phyloP scores from a whole-genome alignment of 2,329 filamentous ascomycete genomes.

The Epichloe coenophiala region DNA sequence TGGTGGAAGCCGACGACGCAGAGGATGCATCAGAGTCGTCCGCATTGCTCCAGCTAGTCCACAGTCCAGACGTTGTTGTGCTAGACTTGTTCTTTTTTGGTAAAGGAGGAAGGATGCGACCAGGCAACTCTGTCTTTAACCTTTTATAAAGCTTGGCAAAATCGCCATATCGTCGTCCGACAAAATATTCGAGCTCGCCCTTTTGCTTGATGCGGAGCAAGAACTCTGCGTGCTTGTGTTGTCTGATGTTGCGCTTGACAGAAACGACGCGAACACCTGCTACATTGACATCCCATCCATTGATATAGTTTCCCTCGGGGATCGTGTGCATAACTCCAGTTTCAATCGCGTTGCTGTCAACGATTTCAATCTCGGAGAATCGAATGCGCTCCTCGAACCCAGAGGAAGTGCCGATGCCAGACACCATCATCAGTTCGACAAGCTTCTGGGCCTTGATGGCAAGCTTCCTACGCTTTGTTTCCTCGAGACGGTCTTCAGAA shows the following conservation, averaged over 20 bases:
- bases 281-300: constrained; percentile 95
- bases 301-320: constrained; percentile 76
- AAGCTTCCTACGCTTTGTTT: constrained; percentile 87
- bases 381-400: constrained; percentile 95
- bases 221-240: constrained; percentile 92
- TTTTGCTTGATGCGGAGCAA: constrained; percentile 69
- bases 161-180: constrained; percentile 79
- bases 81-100: constrained; percentile 86
- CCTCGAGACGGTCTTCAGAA: constrained; percentile 87
- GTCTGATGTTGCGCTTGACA: constrained; percentile 72
- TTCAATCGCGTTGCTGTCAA: constrained; percentile 85
- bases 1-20: constrained; percentile 65
- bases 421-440: constrained; percentile 99
- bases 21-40: constrained; percentile 67
- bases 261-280: constrained; percentile 72
- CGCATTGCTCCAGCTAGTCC: constrained; percentile 37
- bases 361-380: constrained; percentile 93
- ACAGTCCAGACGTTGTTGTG: constrained; percentile 47
- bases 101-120: constrained; percentile 73
- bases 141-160: constrained; percentile 70
- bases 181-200: constrained; percentile 61
- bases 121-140: constrained; percentile 73
- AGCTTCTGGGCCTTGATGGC: constrained; percentile 89
- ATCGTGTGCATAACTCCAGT: constrained; percentile 75
- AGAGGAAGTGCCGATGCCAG: constrained; percentile 85